These are phyloP conservation scores for Colletotrichum sp. DNA, from an alignment of 2,329 filamentous ascomycete species.

Conservation along the genomic window DNA sequence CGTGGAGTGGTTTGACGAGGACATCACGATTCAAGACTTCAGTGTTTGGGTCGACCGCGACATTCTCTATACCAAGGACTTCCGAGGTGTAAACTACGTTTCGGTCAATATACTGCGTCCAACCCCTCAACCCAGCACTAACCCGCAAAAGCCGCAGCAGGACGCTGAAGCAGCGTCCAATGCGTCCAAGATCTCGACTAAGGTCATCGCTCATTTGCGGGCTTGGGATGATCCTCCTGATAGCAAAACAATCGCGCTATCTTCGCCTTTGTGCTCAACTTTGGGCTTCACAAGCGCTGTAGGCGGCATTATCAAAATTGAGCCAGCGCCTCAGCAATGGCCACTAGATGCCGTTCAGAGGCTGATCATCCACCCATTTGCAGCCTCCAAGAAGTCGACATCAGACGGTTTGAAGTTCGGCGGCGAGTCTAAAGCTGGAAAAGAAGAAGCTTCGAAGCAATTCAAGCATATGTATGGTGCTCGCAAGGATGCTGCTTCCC, in stretches of 20 bases:
- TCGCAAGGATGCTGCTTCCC: slow-evolving; percentile 18
- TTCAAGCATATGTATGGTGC: slow-evolving; percentile 74
- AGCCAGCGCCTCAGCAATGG: slow-evolving; percentile 78
- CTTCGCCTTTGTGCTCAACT: slow-evolving; percentile 74
- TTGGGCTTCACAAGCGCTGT: slow-evolving; percentile 77
- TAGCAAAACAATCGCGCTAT: slow-evolving; percentile 79
- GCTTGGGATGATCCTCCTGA: slow-evolving; percentile 90
- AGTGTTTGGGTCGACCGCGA: slow-evolving; percentile 88
- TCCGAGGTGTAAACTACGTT: slow-evolving; percentile 79
- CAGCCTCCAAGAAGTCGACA: slow-evolving; percentile 58
- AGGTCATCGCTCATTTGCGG: slow-evolving; percentile 76
- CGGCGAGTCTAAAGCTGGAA: slow-evolving; percentile 82
- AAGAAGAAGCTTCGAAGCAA: slow-evolving; percentile 75
- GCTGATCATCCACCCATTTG: slow-evolving; percentile 84
- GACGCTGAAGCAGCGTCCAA: slow-evolving; percentile 68
- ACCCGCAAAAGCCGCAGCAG: slow-evolving; percentile 64
- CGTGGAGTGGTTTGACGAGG: slow-evolving; percentile 80
- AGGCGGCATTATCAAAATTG: slow-evolving; percentile 85
- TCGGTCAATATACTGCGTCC: slow-evolving; percentile 52
- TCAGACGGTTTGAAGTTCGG: slow-evolving; percentile 79
- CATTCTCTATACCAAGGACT: slow-evolving; percentile 70
- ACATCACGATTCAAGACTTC: slow-evolving; percentile 61
- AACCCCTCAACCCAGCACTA: neutral
- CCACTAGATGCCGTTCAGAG: slow-evolving; percentile 67
- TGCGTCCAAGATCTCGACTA: slow-evolving; percentile 60